These are phyloP conservation scores for Penicillium maclennaniae DNA, from an alignment of 495 filamentous ascomycete species.

Conservation along the genomic window DNA sequence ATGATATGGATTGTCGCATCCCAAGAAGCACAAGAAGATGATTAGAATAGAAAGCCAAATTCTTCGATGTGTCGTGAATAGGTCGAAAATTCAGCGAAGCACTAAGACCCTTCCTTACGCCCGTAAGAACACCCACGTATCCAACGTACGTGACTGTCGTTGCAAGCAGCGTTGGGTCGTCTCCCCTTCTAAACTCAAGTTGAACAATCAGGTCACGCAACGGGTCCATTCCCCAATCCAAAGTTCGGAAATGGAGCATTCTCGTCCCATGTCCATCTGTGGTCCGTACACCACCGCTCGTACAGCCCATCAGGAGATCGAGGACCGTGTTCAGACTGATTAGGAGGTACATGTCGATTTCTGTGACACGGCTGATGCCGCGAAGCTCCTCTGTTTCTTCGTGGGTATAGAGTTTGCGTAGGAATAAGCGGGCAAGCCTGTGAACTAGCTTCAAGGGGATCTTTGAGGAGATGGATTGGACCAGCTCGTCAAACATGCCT, in stretches of 20 bases:
- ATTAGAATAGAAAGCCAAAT: conserved; percentile 44
- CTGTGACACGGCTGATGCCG: conserved; percentile 51
- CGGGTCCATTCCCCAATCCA: conserved; percentile 66
- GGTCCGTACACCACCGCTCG: conserved; percentile 49
- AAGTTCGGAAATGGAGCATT: conserved; percentile 62
- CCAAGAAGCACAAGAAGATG: conserved; percentile 56
- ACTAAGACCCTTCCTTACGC: conserved; percentile 53
- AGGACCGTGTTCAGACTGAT: conserved; percentile 60
- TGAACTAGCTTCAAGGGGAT: conserved; percentile 28
- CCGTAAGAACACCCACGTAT: conserved; percentile 60
- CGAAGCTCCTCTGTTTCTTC: conserved; percentile 61
- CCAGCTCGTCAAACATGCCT: conserved; percentile 46
- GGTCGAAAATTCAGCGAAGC: conserved; percentile 63
- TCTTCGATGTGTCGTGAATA: conserved; percentile 45
- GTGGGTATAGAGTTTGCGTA: conserved; percentile 46
- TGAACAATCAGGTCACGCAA: conserved; percentile 54
- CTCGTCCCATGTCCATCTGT: conserved; percentile 18
- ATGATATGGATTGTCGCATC: conserved; percentile 52
- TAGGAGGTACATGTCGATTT: conserved; percentile 55
- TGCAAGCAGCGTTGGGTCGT: conserved; percentile 44
- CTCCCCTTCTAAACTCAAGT: conserved; percentile 50
- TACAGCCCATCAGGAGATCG: conserved; percentile 64
- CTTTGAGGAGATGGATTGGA: conserved; percentile 22
- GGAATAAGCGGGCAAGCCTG: conserved; percentile 36
- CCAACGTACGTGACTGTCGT: conserved; percentile 60